Base-by-base conservation (phyloP, 345 rosid species). In the Populus ilicifolia region DNA sequence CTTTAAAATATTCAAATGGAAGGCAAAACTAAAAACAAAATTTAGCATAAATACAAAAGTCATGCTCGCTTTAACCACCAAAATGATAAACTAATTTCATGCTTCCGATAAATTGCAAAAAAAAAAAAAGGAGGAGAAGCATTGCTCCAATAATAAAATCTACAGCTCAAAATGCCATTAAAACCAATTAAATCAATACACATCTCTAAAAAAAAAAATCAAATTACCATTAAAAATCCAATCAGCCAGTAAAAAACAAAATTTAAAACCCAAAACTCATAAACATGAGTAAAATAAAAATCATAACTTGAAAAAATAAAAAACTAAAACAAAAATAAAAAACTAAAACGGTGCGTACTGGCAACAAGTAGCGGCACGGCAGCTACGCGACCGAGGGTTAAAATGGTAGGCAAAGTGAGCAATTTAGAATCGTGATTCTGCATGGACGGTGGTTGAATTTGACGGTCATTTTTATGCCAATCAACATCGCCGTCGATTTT, bases 351-450 rank as follows among this genome's bases (percentile, higher is more conserved):
- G 36, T 43, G 67, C 91, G 36, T 85, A 96, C 99, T 89, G 79
- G 86, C 72, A 78, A 96, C 73, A 54, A 96, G 89, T 68, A 96
- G 85, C 46, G 99, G 99, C 69, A 96, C 96, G 70, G 97, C 95
- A 46, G 90, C 93, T 65, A 96, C 97, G 33, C 99, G 99, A 44
- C 93, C 97, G 44, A 96, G 94, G 70, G 99, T 96, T 81, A 96
- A 85, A 68, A 96, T 76, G 54, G 98, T 96, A 0, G 99, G 99
- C 84, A 96, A 81, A 20, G 97, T 94, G 74, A 96, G 90, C 59
- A 96, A 84, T 82, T 91, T 91, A 35, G 89, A 72, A 77, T 80
- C 83, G 30, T 76, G 72, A 54, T 71, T 77, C 73, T 52, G 78
- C 56, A 44, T 10, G 14, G 82, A 74, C 44, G 84, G 67, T 62